These are phyloP conservation scores for Daedaleopsis nitida DNA, from an alignment of 768 basidiomycete genomes.

Conservation along the genomic window DNA sequence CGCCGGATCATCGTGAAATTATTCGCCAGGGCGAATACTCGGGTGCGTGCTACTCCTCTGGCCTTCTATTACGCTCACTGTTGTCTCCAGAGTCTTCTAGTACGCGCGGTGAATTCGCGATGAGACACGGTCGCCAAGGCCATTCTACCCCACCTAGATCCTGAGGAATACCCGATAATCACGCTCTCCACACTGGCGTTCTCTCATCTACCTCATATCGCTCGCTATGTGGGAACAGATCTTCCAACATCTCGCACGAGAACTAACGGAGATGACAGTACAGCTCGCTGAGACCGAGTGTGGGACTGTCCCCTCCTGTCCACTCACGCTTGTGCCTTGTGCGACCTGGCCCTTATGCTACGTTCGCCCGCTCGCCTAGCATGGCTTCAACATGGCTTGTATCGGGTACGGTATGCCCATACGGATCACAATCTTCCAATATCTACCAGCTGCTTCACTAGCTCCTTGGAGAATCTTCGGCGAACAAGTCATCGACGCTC, in stretches of 20 bases:
- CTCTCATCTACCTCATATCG: neutral
- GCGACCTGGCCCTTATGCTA: too few relatives aligned
- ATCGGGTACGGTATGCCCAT: neutral
- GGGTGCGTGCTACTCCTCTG: neutral
- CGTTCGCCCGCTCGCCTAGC: neutral
- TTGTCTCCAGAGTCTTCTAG: neutral
- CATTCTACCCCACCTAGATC: neutral
- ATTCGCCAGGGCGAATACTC: neutral
- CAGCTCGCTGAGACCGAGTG: neutral
- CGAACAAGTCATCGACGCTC: neutral
- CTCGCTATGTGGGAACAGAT: neutral
- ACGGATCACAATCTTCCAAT: neutral
- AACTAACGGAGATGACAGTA: neutral
- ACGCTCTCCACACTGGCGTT: neutral
- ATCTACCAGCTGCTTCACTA: neutral
- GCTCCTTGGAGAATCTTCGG: neutral
- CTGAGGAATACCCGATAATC: neutral
- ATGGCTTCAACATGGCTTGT: neutral
- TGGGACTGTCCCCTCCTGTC: neutral
- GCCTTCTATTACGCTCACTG: neutral
- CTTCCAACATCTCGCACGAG: neutral
- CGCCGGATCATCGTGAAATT: neutral
- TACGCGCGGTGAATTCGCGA: neutral
- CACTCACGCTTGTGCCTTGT: neutral
- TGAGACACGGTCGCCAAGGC: neutral